Evolutionary conservation across 345 rosid genomes (phyloP).

Genomic region (Salix brachista): DNA sequence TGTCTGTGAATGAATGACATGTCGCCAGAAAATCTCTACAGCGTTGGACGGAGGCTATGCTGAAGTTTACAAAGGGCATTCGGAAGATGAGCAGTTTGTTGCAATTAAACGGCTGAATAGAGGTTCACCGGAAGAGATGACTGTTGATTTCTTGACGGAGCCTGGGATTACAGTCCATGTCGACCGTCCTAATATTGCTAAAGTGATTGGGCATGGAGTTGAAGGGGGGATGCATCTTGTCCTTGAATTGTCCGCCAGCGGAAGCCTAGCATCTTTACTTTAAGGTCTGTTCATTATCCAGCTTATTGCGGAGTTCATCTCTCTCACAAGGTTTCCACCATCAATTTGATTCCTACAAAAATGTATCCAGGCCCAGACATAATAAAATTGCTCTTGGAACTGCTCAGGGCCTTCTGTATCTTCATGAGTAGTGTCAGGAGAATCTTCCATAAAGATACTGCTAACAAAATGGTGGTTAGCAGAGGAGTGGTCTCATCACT

Average conservation of each 20-base stretch:
- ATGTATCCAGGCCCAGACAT: conserved; percentile 37
- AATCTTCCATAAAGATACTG: conserved; percentile 73
- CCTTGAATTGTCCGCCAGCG: conserved; percentile 79
- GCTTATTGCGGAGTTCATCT: neutral
- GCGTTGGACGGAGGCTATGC: conserved; percentile 63
- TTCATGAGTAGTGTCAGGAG: conserved; percentile 92
- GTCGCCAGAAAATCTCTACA: too few species aligned
- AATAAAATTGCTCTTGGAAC: conserved; percentile 67
- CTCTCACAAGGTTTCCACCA: neutral
- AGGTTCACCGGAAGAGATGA: conserved; percentile 84
- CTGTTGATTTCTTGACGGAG: conserved; percentile 75
- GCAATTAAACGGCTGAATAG: conserved; percentile 72
- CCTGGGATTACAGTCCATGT: conserved; percentile 89
- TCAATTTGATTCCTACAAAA: neutral
- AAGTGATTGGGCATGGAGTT: conserved; percentile 76
- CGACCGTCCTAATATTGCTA: conserved; percentile 91
- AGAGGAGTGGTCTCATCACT: conserved; percentile 85
- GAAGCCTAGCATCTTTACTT: conserved; percentile 78
- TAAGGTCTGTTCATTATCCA: conserved; percentile 45
- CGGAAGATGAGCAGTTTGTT: conserved; percentile 55
- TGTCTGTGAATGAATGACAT: too few species aligned
- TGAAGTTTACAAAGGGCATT: conserved; percentile 72
- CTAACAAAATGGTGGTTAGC: conserved; percentile 46
- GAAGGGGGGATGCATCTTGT: conserved; percentile 97
- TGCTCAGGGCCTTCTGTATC: conserved; percentile 73